phyloP scores from a whole-genome alignment of 208 protist species.

The Acanthamoeba sp. region DNA sequence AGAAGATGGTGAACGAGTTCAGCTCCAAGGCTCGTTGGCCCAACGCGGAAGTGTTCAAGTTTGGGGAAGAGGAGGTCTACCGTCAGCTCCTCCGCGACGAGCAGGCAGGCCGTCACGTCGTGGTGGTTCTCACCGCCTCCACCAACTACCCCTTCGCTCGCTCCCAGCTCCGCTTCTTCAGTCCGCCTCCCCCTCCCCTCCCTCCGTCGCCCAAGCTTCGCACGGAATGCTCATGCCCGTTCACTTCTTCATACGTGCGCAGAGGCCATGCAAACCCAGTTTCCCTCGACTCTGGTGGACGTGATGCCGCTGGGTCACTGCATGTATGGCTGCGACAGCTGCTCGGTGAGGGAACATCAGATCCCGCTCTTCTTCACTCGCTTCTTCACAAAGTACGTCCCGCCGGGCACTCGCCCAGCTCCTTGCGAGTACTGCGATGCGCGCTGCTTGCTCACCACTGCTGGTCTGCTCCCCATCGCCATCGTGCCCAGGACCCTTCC shows the following conservation, averaged over 20 bases:
- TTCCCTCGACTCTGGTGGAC: constrained; percentile 62
- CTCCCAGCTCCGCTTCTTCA: constrained; percentile 59
- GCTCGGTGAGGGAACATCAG: constrained; percentile 41
- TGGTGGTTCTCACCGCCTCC: constrained; percentile 71
- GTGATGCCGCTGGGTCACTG: constrained; percentile 69
- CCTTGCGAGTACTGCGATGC: neutral
- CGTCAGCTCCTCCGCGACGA: constrained; percentile 42
- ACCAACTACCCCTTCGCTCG: constrained; percentile 74
- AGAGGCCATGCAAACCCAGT: constrained; percentile 13
- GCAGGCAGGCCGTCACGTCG: constrained; percentile 9
- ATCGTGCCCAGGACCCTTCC: constrained; percentile 34
- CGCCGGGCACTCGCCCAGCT: neutral
- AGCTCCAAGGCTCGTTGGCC: constrained; percentile 31
- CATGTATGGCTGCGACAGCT: constrained; percentile 76
- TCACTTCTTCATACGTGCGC: neutral
- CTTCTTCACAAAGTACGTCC: constrained; percentile 23
- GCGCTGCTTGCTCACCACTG: no score
- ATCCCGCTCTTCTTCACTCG: constrained; percentile 69
- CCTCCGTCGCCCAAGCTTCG: no score
- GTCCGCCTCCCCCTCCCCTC: no score
- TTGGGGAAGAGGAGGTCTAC: constrained; percentile 30
- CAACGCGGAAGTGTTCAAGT: constrained; percentile 22
- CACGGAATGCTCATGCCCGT: neutral
- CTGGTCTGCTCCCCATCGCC: neutral
- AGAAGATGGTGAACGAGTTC: constrained; percentile 65